Evolutionary conservation across 768 basidiomycete genomes (phyloP).

Genomic region (Amanita brunnescens): DNA sequence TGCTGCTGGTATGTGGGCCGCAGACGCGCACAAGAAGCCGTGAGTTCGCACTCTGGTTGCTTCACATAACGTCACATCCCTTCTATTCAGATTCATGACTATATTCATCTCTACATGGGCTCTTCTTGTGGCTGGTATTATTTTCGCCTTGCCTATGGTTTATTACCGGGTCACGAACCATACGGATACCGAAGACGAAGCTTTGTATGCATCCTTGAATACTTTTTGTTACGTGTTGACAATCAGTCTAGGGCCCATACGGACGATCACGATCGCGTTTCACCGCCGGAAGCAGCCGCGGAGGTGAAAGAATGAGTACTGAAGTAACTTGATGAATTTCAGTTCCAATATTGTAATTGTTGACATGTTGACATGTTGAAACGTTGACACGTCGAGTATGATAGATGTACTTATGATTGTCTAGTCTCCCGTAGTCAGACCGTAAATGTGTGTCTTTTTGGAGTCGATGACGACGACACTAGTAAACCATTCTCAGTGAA

Average conservation of each 20-base stretch:
- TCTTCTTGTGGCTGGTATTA: conserved; percentile 54
- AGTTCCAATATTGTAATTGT: too few species aligned
- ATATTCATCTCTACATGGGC: conserved; percentile 70
- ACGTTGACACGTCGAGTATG: too few species aligned
- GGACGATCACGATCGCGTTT: conserved; percentile 32
- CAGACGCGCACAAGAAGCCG: conserved; percentile 55
- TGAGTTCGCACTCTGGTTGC: conserved; percentile 26
- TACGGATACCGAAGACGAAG: conserved; percentile 43
- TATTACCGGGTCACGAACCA: conserved; percentile 58
- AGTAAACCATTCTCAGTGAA: too few species aligned
- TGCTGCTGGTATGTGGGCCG: conserved; percentile 64
- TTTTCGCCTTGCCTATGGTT: conserved; percentile 69
- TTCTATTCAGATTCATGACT: conserved; percentile 45
- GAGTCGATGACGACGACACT: too few species aligned
- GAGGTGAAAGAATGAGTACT: too few species aligned
- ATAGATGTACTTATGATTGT: too few species aligned
- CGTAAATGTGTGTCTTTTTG: too few species aligned
- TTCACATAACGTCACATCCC: background rate
- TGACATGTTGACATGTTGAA: too few species aligned
- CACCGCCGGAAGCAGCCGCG: conserved; percentile 3
- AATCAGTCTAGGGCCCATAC: conserved; percentile 26
- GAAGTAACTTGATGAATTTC: too few species aligned
- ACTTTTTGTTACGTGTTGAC: background rate
- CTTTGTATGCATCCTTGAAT: conserved; percentile 31
- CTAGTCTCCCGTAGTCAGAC: too few species aligned